Base-by-base conservation (phyloP, 768 basidiomycete species). In the Arthromyces matolae region DNA sequence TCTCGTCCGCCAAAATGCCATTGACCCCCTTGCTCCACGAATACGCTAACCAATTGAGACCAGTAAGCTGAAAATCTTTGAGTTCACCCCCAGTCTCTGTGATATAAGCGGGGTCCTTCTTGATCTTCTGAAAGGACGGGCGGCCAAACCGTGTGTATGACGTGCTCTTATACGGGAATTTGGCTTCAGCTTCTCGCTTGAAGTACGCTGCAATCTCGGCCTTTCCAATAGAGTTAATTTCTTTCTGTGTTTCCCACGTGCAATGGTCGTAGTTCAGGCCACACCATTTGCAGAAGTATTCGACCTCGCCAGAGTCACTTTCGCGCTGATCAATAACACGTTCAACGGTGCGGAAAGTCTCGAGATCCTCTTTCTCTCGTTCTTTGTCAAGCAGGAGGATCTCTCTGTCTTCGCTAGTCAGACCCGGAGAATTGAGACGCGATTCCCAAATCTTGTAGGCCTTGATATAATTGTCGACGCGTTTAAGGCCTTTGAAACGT, bases 381-480 rank as follows among this genome's bases (percentile, higher is more conserved):
- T 97, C 94, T 64, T 85, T 86, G 64, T 93, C 93, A 37, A 99
- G 80, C 53, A 89, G 76, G 45, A 95, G 79, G 3, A 84, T 83
- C 68, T 99, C 96, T 45, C 83, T 72, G 54, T 99, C 96, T 72
- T 99, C 96, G 7, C 81, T 78, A 2, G 85, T 81, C 22, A 92
- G 72, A 14, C 80, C 79, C 1, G 86, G 81, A 2, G 80, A 73
- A 32, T 74, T 70, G 23, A 88, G 73, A 38, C 80, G 79, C 20
- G 78, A 72, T 54, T 87, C 81, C 72, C 89, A 92, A 0, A 64
- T 58, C 61, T 87, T 89, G 71, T 87, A 89, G 27, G 81, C 79
- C 63, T 94, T 95, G 79, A 99, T 96, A 68, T 98, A 99, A 69
- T 99, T 98, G 71, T 98, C 96, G 53, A 99, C 91, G 42, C 93